These are phyloP conservation scores for Ophiocytium majus DNA, from an alignment of 352 stramenopile species.

Conservation along the genomic window DNA sequence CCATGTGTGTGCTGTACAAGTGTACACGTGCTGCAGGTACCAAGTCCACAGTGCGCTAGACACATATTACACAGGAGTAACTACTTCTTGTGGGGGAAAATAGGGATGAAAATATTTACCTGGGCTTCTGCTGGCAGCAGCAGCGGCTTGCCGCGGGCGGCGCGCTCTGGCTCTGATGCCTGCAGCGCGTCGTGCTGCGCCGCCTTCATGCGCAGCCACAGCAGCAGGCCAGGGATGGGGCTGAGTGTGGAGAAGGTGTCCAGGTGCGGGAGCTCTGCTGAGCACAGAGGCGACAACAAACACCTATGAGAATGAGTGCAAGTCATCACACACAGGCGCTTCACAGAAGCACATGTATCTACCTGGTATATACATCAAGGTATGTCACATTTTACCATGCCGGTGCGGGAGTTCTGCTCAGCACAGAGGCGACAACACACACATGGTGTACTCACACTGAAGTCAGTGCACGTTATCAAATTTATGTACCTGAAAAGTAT, in stretches of 20 bases:
- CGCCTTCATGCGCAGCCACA: slow-evolving; percentile 81
- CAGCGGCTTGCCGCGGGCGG: slow-evolving; percentile 32
- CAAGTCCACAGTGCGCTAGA: too few relatives aligned
- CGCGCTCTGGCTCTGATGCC: slow-evolving; percentile 42
- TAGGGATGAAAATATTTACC: slow-evolving; percentile 5
- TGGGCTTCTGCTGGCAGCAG: slow-evolving; percentile 30
- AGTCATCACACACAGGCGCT: too few relatives aligned
- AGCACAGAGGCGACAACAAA: too few relatives aligned
- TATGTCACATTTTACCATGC: too few relatives aligned
- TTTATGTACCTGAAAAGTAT: too few relatives aligned
- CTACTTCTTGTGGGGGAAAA: neutral
- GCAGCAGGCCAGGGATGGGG: slow-evolving; percentile 84
- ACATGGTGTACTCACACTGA: too few relatives aligned
- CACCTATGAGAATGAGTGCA: too few relatives aligned
- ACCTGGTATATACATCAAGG: too few relatives aligned
- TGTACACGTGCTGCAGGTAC: neutral
- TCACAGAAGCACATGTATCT: too few relatives aligned
- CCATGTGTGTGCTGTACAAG: neutral
- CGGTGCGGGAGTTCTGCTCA: too few relatives aligned
- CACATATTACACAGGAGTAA: neutral
- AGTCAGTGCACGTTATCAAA: too few relatives aligned
- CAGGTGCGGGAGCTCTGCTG: slow-evolving; percentile 59
- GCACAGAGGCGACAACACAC: too few relatives aligned
- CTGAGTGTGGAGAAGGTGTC: slow-evolving; percentile 86
- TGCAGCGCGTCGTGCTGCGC: slow-evolving; percentile 40